Evolutionary conservation across 1,284 basidiomycete genomes (phyloP).

Genomic region (Exobasidium rhododendri): DNA sequence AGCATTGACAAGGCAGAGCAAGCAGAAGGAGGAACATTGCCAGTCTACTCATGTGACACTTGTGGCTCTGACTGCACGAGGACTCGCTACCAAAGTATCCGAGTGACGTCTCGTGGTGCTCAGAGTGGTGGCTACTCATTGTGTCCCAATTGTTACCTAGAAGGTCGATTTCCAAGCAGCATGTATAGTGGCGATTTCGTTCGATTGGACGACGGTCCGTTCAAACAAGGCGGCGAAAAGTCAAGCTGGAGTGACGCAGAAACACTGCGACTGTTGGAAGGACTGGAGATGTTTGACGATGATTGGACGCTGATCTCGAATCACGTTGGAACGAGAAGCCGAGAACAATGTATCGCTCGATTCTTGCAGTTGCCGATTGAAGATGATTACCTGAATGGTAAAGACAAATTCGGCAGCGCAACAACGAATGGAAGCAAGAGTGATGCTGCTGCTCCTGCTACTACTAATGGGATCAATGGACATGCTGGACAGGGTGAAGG

Average conservation of each 20-base stretch:
- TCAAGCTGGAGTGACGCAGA: conserved; percentile 91
- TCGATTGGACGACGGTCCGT: conserved; percentile 64
- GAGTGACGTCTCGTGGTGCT: conserved; percentile 53
- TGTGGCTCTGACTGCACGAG: conserved; percentile 89
- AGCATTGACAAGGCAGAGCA: conserved; percentile 61
- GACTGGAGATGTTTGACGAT: conserved; percentile 95
- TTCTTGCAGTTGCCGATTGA: conserved; percentile 97
- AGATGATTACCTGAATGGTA: conserved; percentile 72
- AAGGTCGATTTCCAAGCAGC: conserved; percentile 89
- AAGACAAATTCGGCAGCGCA: conserved; percentile 13
- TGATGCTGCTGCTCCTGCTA: no score
- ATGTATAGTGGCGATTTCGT: conserved; percentile 99
- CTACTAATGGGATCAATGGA: not conserved
- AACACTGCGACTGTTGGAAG: conserved; percentile 81
- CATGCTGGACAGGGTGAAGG: not conserved
- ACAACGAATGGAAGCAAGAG: not conserved
- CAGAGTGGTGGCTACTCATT: conserved; percentile 75
- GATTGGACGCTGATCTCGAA: conserved; percentile 90
- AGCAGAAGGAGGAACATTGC: conserved; percentile 57
- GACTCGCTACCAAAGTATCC: conserved; percentile 86
- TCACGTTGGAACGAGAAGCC: conserved; percentile 83
- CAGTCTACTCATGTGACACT: conserved; percentile 78
- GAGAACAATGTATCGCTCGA: conserved; percentile 91
- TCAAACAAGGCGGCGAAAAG: conserved; percentile 57
- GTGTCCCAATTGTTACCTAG: conserved; percentile 72